phyloP scores from a whole-genome alignment of 2,329 filamentous ascomycete species.

The Alternaria novae-zelandiae region DNA sequence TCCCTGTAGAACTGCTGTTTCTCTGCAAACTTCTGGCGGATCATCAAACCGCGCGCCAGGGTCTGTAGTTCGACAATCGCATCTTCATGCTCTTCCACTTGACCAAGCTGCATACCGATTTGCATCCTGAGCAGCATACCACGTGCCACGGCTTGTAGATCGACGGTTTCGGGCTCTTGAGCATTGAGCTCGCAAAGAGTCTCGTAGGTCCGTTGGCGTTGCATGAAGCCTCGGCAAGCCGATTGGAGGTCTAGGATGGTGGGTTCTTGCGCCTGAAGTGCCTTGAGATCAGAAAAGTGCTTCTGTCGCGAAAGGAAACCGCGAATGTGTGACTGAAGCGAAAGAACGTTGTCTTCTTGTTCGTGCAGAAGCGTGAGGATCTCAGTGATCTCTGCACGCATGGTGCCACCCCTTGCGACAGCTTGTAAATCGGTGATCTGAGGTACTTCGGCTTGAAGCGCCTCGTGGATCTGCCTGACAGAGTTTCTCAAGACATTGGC shows the following conservation, averaged over 20 bases:
- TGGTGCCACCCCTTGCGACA: slow-evolving; percentile 45
- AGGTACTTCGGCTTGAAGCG: slow-evolving; percentile 39
- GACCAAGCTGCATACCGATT: slow-evolving; percentile 74
- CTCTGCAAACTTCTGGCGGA: slow-evolving; percentile 78
- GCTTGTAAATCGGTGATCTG: slow-evolving; percentile 50
- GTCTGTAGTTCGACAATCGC: slow-evolving; percentile 77
- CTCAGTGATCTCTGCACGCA: slow-evolving; percentile 39
- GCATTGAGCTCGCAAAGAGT: slow-evolving; percentile 74
- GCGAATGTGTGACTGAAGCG: slow-evolving; percentile 61
- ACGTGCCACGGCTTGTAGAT: slow-evolving; percentile 77
- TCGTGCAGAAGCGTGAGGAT: slow-evolving; percentile 51
- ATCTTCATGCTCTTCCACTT: slow-evolving; percentile 85
- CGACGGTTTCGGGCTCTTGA: slow-evolving; percentile 69
- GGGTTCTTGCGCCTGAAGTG: slow-evolving; percentile 64
- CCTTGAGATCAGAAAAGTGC: slow-evolving; percentile 54
- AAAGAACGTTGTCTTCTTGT: slow-evolving; percentile 52
- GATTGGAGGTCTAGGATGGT: slow-evolving; percentile 70
- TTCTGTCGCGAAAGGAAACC: slow-evolving; percentile 55
- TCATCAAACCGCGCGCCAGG: slow-evolving; percentile 72
- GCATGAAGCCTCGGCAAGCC: slow-evolving; percentile 68
- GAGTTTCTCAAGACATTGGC: slow-evolving; percentile 45
- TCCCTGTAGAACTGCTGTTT: slow-evolving; percentile 89
- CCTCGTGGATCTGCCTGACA: slow-evolving; percentile 39
- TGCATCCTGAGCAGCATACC: slow-evolving; percentile 79
- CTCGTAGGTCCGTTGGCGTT: slow-evolving; percentile 65